Percentiles rank a stretch among this genome's conserved stretches.
These are phyloP conservation scores for Erodium texanum DNA, from an alignment of 441 rosid genomes.

Conservation along the genomic window DNA sequence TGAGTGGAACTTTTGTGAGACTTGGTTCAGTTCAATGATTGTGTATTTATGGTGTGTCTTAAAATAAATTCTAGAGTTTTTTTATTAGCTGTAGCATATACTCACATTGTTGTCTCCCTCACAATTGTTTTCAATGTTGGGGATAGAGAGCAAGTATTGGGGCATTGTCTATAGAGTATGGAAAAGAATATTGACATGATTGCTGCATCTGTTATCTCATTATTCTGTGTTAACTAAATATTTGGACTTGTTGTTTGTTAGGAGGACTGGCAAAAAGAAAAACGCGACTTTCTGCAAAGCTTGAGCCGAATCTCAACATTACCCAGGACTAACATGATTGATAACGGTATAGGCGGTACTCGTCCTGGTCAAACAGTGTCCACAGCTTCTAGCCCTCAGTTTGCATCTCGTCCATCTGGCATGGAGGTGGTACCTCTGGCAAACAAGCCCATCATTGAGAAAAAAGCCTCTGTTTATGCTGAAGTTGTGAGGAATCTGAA, in stretches of 20 bases:
- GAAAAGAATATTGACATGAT: neutral
- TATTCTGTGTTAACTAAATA: constrained; percentile 15
- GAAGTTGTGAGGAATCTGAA: constrained; percentile 73
- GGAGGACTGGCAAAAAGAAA: constrained; percentile 97
- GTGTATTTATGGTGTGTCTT: neutral
- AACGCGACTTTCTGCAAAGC: constrained; percentile 88
- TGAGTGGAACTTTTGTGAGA: neutral
- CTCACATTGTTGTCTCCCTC: neutral
- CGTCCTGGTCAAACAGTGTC: constrained; percentile 51
- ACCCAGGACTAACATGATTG: constrained; percentile 54
- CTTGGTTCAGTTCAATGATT: neutral
- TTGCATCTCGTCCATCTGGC: constrained; percentile 43
- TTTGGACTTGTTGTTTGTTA: constrained; percentile 28
- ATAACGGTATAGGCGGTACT: constrained; percentile 30
- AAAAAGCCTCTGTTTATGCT: constrained; percentile 65
- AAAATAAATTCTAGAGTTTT: neutral
- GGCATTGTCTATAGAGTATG: neutral
- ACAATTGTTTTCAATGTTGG: neutral
- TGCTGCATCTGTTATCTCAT: constrained; percentile 4
- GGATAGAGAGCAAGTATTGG: neutral
- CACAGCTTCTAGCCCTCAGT: constrained; percentile 46
- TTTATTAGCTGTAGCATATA: neutral
- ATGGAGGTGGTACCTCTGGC: constrained; percentile 55
- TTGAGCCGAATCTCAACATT: constrained; percentile 76
- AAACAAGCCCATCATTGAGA: constrained; percentile 59